Base-by-base conservation (phyloP, 1,284 basidiomycete genomes). In the Fomitiporia mediterranea region DNA sequence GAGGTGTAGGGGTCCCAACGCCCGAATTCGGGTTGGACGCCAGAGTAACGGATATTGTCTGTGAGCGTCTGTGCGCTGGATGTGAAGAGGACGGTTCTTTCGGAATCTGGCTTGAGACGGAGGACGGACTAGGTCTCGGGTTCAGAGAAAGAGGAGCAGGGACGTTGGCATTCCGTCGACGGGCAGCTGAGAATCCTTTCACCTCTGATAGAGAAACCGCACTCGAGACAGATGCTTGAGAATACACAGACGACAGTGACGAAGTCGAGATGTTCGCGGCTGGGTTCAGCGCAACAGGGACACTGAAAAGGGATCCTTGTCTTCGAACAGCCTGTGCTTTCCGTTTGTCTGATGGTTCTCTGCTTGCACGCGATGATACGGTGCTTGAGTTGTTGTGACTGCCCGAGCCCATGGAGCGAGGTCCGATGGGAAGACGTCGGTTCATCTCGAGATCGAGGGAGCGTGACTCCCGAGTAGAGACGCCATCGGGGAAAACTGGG, bases 401-500 rank as follows among this genome's bases (percentile, higher is more conserved):
- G 51, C 52, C 53, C 50, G 52, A 37, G 57, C 53, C 51, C 19
- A n/a, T 28, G 34, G 51, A 40, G 17, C 43, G 52, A 40, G 62
- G 15, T 5, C 62, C 63, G 30, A 67, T 59, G 40, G 71, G 67
- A 11, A 66, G 65, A 4, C 66, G 48, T 0, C 62, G 51, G 39
- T 65, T 58, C 34, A 60, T 51, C 11, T 63, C 47, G 42, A 34
- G 34, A 51, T 51, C 49, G 7, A 37, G 19, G 11, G 49, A 27
- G 4, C 47, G 49, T 2, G 35, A 11, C 42, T 53, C 51, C 15
- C 34, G 23, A 8, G 63, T 2, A 46, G 55, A 53, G 51, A 65
- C 66, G 38, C 61, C 59, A 39, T 83, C 83, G 39, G 80, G 53
- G 44, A 82, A 66, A 56, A 72, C 72, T 0, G 83, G 81, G 0